phyloP scores from a whole-genome alignment of 345 rosid species.

The Brassica rapa region DNA sequence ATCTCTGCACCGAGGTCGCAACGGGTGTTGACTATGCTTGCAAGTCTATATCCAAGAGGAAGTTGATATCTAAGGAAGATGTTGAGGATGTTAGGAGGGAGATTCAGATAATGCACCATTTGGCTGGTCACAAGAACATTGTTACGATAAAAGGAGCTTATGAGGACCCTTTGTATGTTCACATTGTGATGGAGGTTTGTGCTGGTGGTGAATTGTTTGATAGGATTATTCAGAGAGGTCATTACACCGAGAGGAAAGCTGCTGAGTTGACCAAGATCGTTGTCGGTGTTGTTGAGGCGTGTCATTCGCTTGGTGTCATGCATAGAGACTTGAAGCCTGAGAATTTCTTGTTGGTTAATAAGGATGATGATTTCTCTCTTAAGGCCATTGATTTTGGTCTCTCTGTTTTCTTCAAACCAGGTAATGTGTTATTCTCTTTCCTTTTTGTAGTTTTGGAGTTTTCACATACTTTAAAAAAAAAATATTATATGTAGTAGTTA shows the following conservation, averaged over 20 bases:
- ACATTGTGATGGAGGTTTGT: conserved; percentile 98
- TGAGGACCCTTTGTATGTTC: conserved; percentile 82
- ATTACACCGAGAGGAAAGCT: conserved; percentile 93
- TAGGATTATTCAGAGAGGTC: conserved; percentile 96
- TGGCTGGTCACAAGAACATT: conserved; percentile 94
- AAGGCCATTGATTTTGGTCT: conserved; percentile 99
- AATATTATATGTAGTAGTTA: too few species aligned
- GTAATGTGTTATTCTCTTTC: conserved; percentile 37
- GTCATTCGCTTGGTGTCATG: conserved; percentile 97
- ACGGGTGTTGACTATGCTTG: conserved; percentile 80
- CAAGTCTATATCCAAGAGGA: conserved; percentile 94
- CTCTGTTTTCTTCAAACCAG: conserved; percentile 97
- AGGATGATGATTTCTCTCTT: conserved; percentile 96
- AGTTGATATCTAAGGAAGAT: conserved; percentile 89
- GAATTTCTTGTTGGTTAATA: conserved; percentile 97
- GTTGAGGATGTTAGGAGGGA: conserved; percentile 96
- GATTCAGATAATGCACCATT: conserved; percentile 99
- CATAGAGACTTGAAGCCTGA: conserved; percentile 99
- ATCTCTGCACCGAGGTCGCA: conserved; percentile 67
- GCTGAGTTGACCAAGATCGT: conserved; percentile 93
- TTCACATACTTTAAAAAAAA: too few species aligned
- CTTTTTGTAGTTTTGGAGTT: too few species aligned
- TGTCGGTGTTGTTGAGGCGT: conserved; percentile 97
- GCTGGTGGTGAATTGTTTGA: conserved; percentile 95
- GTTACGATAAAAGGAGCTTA: conserved; percentile 98